Base-by-base conservation (phyloP, 2,329 filamentous ascomycete genomes). In the Claviceps capensis region DNA sequence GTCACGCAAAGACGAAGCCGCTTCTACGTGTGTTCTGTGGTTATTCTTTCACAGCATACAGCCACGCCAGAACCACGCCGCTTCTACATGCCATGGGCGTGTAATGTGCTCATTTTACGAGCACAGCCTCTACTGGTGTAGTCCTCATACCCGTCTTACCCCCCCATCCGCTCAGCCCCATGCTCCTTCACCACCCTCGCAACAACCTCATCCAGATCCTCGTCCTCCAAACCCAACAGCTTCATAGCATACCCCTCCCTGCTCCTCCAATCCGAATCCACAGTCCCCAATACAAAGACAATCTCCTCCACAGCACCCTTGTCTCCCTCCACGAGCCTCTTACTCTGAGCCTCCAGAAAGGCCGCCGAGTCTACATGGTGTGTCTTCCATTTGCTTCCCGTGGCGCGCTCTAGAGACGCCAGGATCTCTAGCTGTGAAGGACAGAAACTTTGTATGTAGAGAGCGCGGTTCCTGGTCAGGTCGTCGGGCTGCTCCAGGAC, bases 331-430 rank as follows among this genome's bases (percentile, higher is more conserved):
- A 72, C 65, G n/a, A 65, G 67, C 52, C 62, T 62, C 6, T 54
- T 56, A 59, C 68, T 70, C 48, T 69, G 59, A 43, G 66, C 59
- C 26, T 61, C 57, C 11, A 77, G 63, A 44, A 69, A 75, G 0
- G 59, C 58, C 9, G 69, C 66, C 0, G 69, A 69, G 44, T 73
- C 65, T 1, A 66, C 51, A 23, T 63, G 54, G 34, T 62, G 52
- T 11, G 56, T 58, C 11, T 58, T 60, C 66, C 67, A 67, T 52
- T 73, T 71, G 16, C 57, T 55, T 0, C 71, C 72, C 0, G 74
- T 76, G 1, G 67, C 67, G 46, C 73, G 71, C 64, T 83, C 77
- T 2, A 79, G 65, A 0, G 69, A 64, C 1, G 65, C 72, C 2
- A 78, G 53, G 2, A 77, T 58, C 52, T 71, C 66, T 22, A 68